phyloP scores from a whole-genome alignment of 805 yeast species.

The Zygosaccharomyces gambellarensis region DNA sequence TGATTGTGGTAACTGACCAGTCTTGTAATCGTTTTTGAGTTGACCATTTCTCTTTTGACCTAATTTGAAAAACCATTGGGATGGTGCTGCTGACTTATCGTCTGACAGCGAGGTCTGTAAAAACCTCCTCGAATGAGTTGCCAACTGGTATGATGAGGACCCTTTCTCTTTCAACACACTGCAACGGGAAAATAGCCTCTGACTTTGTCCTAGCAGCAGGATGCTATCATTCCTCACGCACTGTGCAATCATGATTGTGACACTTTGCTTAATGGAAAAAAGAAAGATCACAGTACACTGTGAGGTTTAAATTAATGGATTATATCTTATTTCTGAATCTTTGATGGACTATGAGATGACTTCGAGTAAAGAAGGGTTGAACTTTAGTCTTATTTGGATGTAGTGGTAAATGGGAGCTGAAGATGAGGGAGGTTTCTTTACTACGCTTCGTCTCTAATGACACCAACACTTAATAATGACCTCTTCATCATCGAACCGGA shows the following conservation, averaged over 20 bases:
- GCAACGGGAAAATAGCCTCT: constrained; percentile 10
- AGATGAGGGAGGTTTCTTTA: neutral
- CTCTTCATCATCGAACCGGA: neutral
- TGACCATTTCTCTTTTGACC: constrained; percentile 3
- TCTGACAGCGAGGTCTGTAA: constrained; percentile 14
- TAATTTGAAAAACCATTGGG: constrained; percentile 10
- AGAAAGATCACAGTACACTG: too few species aligned
- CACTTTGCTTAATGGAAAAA: neutral
- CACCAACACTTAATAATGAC: neutral
- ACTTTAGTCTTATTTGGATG: neutral
- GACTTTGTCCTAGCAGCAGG: constrained; percentile 7
- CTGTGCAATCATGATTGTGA: constrained; percentile 11
- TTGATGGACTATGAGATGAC: too few species aligned
- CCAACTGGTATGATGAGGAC: constrained; percentile 5
- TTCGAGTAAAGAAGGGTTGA: neutral
- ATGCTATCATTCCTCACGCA: constrained; percentile 11
- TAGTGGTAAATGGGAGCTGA: neutral
- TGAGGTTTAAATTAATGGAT: too few species aligned
- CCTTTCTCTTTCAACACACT: constrained; percentile 4
- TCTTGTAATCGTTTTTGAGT: neutral
- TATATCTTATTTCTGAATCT: too few species aligned
- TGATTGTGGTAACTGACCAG: neutral
- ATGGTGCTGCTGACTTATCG: constrained; percentile 7
- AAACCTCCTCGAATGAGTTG: constrained; percentile 11
- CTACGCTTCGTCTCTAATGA: neutral